Evolutionary conservation across 306 rosid genomes (phyloP).

Genomic region (Fragaria ananassa): DNA sequence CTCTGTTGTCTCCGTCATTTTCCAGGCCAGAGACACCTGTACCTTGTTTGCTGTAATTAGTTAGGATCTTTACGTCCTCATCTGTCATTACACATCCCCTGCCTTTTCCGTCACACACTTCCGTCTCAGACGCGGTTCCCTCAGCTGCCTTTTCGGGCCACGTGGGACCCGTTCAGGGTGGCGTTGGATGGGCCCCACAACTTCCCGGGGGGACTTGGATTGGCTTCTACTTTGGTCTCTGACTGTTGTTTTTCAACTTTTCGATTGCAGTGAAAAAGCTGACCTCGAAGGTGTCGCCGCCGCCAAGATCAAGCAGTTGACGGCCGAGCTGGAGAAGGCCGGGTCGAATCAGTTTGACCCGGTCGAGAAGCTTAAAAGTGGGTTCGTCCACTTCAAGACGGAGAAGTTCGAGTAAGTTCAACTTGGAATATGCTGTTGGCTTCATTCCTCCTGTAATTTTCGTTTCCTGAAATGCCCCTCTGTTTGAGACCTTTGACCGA

Average conservation of each 20-base stretch:
- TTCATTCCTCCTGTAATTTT: not conserved
- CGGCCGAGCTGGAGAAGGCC: constrained; percentile 48
- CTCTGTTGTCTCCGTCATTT: not conserved
- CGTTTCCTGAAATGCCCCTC: constrained; percentile 22
- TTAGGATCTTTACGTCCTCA: not conserved
- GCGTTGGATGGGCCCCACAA: not conserved
- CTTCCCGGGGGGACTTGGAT: no score
- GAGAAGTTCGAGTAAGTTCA: constrained; percentile 68
- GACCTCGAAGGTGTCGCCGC: constrained; percentile 60
- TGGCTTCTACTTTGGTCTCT: not conserved
- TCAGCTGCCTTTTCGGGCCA: not conserved
- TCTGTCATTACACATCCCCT: constrained; percentile 15
- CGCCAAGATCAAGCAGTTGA: constrained; percentile 66
- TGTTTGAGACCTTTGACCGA: not conserved
- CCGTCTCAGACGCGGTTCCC: constrained; percentile 4
- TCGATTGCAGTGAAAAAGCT: constrained; percentile 46
- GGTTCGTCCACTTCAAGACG: constrained; percentile 63
- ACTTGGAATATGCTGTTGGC: constrained; percentile 30
- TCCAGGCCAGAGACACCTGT: not conserved
- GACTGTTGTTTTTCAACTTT: not conserved
- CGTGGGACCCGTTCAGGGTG: constrained; percentile 13
- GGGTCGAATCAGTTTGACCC: constrained; percentile 38
- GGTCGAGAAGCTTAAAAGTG: constrained; percentile 67
- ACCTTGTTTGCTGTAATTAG: not conserved
- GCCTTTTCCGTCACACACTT: not conserved